Conservation (phyloP, 1,139 yeast genomes). For the Protomyces macrosporus region DNA sequence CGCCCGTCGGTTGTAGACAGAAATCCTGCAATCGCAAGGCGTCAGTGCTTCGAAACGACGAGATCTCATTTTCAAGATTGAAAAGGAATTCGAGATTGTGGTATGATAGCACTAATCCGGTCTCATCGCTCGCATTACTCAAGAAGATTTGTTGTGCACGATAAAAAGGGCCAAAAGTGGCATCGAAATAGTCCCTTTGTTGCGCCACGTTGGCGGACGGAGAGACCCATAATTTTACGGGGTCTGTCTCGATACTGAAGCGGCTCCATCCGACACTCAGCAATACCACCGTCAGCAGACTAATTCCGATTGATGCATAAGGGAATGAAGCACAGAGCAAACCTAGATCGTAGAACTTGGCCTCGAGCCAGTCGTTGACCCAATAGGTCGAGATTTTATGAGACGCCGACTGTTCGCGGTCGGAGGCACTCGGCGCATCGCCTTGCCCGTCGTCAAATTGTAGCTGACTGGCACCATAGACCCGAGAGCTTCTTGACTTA, state of each 20-base stretch:
- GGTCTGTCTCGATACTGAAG: conserved; percentile 66
- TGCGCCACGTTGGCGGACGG: conserved; percentile 65
- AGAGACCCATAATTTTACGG: conserved; percentile 85
- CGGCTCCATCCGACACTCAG: conserved; percentile 52
- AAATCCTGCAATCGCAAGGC: conserved; percentile 47
- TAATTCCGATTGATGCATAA: conserved; percentile 46
- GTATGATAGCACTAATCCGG: conserved; percentile 50
- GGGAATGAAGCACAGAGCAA: conserved; percentile 57
- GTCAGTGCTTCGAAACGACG: conserved; percentile 30
- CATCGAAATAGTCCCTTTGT: conserved; percentile 67
- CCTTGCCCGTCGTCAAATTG: background rate
- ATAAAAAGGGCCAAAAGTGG: conserved; percentile 84
- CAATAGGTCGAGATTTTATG: conserved; percentile 39
- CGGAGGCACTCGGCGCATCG: background rate
- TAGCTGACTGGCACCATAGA: background rate
- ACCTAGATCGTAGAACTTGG: conserved; percentile 49
- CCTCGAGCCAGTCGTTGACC: conserved; percentile 46
- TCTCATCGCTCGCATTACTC: conserved; percentile 59
- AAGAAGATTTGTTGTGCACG: conserved; percentile 79
- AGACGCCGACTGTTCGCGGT: background rate
- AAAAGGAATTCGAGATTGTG: conserved; percentile 84
- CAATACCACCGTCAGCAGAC: conserved; percentile 46
- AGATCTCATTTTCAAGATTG: conserved; percentile 50
- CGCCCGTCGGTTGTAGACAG: conserved; percentile 78
- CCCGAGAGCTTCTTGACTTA: background rate